Percentiles rank a stretch among this genome's conserved stretches.
Conservation (phyloP, 441 rosid species). For the Gossypium laxum region DNA sequence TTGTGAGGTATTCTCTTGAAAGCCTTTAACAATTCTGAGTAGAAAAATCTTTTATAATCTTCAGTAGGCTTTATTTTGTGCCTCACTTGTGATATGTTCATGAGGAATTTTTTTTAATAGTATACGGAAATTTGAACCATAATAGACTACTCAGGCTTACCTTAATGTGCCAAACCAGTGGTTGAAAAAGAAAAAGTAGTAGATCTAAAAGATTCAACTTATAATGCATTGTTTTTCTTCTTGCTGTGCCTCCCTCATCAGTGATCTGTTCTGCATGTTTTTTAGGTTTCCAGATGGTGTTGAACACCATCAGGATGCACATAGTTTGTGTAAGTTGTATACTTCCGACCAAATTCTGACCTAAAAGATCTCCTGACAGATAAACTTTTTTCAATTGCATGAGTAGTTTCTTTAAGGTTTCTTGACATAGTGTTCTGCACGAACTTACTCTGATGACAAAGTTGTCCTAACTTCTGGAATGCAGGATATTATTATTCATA, state of each 20-base stretch:
- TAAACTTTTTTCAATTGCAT: not conserved
- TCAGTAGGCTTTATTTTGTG: not conserved
- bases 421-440: not conserved
- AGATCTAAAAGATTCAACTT: not conserved
- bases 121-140: not conserved
- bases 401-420: not conserved
- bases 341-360: not conserved
- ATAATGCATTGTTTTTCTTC: not conserved
- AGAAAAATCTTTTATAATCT: not conserved
- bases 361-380: not conserved
- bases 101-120: not conserved
- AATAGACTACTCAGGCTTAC: not conserved
- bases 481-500: constrained; percentile 80
- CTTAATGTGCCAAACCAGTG: not conserved
- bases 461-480: constrained; percentile 16
- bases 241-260: not conserved
- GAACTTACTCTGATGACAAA: not conserved
- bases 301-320: not conserved
- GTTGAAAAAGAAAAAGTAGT: not conserved
- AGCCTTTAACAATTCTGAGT: not conserved
- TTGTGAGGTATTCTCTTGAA: constrained; percentile 57
- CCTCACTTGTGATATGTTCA: not conserved
- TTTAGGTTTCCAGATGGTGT: not conserved
- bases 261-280: not conserved
- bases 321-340: not conserved